Base-by-base conservation (phyloP, 1,139 yeast species). In the Pichia sp. region DNA sequence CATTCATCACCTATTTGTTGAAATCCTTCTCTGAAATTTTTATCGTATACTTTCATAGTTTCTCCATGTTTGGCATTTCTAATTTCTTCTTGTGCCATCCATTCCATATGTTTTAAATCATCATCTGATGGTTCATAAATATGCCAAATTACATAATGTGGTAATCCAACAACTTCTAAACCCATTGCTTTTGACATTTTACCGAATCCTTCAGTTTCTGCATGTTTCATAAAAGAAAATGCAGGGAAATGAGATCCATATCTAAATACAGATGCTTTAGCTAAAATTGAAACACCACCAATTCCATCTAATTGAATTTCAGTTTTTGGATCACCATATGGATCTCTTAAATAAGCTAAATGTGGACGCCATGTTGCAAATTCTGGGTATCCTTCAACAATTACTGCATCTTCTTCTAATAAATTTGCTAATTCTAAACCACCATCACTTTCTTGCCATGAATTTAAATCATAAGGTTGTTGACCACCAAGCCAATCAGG, bases 61-160 rank as follows among this genome's bases (percentile, higher is more conserved):
- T 75, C 77, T 55, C 83, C 87, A 9, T 33, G 24, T 59, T 77
- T 82, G 49, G 74, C 68, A 54, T 76, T 78, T 50, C 93, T 75
- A 43, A 78, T 78, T 61, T 87, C 95, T 62, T 87, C 95, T 55
- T 84, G 76, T 1, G 94, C 95, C 95, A 87, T 84, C 95, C 95
- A 86, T 60, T 84, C 95, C 95, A 87, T 87, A 59, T 87, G 95
- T 64, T 85, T 75, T 50, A 87, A 68, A 62, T 88, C 96, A 57
- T 89, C 96, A 58, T 83, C 94, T 61, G 95, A 84, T 33, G 94
- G 89, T 57, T 85, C 95, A 62, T 81, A 81, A 42, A 81, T 80
- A 61, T 81, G 89, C 95, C 95, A 86, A 33, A 87, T 72, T 1
- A 89, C 85, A 59, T 87, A 87, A 64, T 87, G 93, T 27, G 95